Base-by-base conservation (phyloP, 2,329 filamentous ascomycete genomes). In the Arthroderma uncinatum region DNA sequence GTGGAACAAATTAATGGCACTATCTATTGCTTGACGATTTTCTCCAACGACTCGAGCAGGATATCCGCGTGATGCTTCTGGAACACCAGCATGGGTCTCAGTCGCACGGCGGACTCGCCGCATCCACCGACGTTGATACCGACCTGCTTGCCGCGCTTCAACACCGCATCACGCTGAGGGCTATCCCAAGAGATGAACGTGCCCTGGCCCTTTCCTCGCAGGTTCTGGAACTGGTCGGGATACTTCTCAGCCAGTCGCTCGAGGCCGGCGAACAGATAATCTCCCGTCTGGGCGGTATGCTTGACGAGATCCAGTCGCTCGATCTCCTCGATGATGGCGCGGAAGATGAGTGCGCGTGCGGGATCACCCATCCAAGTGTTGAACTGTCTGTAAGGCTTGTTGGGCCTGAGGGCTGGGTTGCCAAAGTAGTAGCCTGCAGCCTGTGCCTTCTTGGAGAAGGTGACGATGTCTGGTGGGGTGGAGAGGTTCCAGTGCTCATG, bases 281-380 rank as follows among this genome's bases (percentile, higher is more conserved):
- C 82, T 60, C 90, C 90, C 12, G 89, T 86, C 58, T 75, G 74
- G 36, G 87, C 87, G 1, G 91, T 95, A 73, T 89, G 79, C 68
- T 82, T 77, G 54, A 95, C 88, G n/a, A 95, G 80, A 66, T 86
- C 81, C 58, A 87, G 78, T 54, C 82, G 78, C 72, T 89, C 77
- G 57, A 95, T 84, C 76, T 95, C 89, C 58, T 87, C 74, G 68
- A 92, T 82, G 74, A 95, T 95, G 67, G 83, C 86, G 62, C 87
- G 83, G 84, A 94, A 95, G 63, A 95, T 79, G 59, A 95, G 76
- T 14, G 87, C 89, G 59, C 89, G 84, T 12, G 86, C 85, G 14
- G 90, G 90, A 75, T 95, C 90, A 66, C 90, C 90, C 86, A 95
- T 94, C 90, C 90, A 95, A 53, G 89, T 95, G 79, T 95, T 95